Percentiles rank a stretch among this genome's conserved stretches.
phyloP scores from a whole-genome alignment of 108 stramenopile species.

The Nannochloropsis salina region DNA sequence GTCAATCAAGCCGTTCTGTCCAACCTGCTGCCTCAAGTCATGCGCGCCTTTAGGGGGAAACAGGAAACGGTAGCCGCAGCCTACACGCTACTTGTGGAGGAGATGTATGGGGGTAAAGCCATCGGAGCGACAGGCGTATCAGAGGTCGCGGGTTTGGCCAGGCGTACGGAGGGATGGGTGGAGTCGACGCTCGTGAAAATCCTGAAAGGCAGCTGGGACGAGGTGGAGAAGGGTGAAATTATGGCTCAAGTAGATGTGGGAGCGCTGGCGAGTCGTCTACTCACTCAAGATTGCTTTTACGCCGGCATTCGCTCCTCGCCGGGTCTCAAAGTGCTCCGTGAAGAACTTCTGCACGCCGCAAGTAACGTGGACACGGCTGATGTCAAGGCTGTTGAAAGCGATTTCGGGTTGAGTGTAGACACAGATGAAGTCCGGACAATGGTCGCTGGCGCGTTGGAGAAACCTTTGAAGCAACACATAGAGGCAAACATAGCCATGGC shows the following conservation, averaged over 20 bases:
- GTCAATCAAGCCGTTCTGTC: not conserved
- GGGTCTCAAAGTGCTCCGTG: not conserved
- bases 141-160: not conserved
- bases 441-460: not conserved
- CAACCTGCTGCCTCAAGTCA: not conserved
- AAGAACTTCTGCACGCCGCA: not conserved
- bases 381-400: not conserved
- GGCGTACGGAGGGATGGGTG: slow-evolving; percentile 6
- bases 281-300: slow-evolving; percentile 5
- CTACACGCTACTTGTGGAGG: not conserved
- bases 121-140: not conserved
- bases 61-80: not conserved
- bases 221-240: not conserved
- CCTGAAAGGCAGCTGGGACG: not conserved
- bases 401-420: not conserved
- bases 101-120: not conserved
- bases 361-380: not conserved
- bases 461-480: not conserved
- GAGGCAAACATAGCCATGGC: not conserved
- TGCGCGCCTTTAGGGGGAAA: slow-evolving; percentile 1
- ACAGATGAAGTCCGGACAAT: not conserved
- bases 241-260: not conserved
- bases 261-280: not conserved
- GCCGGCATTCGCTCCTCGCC: not conserved
- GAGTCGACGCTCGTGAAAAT: not conserved